Base-by-base conservation (phyloP, 495 filamentous ascomycete genomes). In the Oidiodendron maius region DNA sequence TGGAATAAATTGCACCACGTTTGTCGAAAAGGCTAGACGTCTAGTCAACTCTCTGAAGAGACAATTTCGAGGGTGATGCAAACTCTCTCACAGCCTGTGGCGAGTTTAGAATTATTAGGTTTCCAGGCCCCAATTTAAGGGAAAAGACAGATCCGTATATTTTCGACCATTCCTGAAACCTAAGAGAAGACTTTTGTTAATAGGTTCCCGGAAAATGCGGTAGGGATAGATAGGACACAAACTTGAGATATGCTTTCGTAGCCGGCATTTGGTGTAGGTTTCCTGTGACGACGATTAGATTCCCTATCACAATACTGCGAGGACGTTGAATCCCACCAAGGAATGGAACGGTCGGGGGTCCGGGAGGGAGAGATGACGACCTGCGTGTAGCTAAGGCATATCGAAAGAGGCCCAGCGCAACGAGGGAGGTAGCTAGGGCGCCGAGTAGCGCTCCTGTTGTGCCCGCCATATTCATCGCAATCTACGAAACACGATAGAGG, bases 1-100 rank as follows among this genome's bases (percentile, higher is more conserved):
- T 46, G 10, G 57, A 57, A 37, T 57, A 60, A 22, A 51, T 52
- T 16, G 46, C 39, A 32, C 57, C 54, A n/a, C 50, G 44, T 25
- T 53, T 46, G 23, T 57, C 57, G 22, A 57, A 52, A 5, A 60
- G 40, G 12, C 42, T 43, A 3, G n/a, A 21, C 3, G 37, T 16
- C 13, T 34, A 16, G 18, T 44, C 30, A 23, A 34, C 21, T 17
- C 8, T 8, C 25, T 43, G 11, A 16, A 26, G 9, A 6, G 17
- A 22, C 9, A 20, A 8, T 24, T 22, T n/a, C n/a, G n/a, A n/a
- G n/a, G n/a, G n/a, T n/a, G n/a, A n/a, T 17, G 17, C 40, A 6
- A 10, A 43, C 40, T 6, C 40, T 18, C 17, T 43, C 16, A 43
- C 40, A 20, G 5, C 9, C 10, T 23, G 5, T 6, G 5, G 6